Conservation (phyloP, 306 rosid genomes). For the Castanea sativa region DNA sequence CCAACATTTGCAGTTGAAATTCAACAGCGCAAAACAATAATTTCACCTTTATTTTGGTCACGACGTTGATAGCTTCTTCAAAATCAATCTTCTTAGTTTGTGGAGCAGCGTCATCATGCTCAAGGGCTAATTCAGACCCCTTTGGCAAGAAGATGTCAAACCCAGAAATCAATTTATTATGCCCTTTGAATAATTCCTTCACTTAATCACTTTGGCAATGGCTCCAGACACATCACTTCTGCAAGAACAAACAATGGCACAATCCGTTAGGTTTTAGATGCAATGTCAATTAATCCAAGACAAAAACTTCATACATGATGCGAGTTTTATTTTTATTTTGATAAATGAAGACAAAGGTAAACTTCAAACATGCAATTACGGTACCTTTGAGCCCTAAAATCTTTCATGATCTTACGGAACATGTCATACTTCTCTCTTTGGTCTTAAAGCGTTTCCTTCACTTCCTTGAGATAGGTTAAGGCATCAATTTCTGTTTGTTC, state of each 20-base stretch:
- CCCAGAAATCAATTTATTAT: slow-evolving; percentile 81
- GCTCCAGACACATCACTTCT: slow-evolving; percentile 94
- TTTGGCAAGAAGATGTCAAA: slow-evolving; percentile 94
- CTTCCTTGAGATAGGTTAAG: slow-evolving; percentile 35
- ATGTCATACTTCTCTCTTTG: too few relatives aligned
- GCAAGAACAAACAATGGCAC: slow-evolving; percentile 27
- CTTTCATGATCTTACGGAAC: slow-evolving; percentile 44
- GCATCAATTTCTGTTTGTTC: slow-evolving; percentile 75
- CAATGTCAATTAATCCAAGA: slow-evolving; percentile 9
- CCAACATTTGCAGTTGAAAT: slow-evolving; percentile 5
- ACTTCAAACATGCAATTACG: slow-evolving; percentile 9
- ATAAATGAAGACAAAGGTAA: too few relatives aligned
- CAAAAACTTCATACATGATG: background rate
- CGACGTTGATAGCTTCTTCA: slow-evolving; percentile 94
- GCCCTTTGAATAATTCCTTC: slow-evolving; percentile 92
- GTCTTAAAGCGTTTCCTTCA: too few relatives aligned
- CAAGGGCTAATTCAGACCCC: slow-evolving; percentile 87
- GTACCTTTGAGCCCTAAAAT: slow-evolving; percentile 94
- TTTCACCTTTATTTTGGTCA: slow-evolving; percentile 91
- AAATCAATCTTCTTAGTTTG: slow-evolving; percentile 88
- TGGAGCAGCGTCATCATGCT: slow-evolving; percentile 69
- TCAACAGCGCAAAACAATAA: slow-evolving; percentile 4
- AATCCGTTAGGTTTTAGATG: slow-evolving; percentile 16
- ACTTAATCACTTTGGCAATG: slow-evolving; percentile 92
- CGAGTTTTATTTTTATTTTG: too few relatives aligned